Evolutionary conservation across 2,329 filamentous ascomycete species (phyloP).

Genomic region (Escovopsis sp.): DNA sequence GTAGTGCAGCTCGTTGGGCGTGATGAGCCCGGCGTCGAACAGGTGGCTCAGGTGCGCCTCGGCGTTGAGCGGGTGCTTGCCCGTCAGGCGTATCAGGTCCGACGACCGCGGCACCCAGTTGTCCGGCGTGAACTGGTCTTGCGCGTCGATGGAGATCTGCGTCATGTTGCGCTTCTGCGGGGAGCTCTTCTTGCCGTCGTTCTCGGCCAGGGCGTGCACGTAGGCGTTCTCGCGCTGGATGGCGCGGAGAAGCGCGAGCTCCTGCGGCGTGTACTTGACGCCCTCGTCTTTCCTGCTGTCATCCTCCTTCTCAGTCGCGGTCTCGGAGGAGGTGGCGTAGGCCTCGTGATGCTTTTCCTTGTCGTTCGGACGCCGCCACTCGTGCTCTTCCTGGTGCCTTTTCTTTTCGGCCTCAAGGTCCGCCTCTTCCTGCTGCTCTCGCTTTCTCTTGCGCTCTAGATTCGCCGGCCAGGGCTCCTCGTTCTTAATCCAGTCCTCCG

Average conservation of each 20-base stretch:
- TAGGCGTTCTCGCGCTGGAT: slow-evolving; percentile 29
- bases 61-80: slow-evolving; percentile 80
- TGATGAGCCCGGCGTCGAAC: slow-evolving; percentile 71
- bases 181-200: slow-evolving; percentile 15
- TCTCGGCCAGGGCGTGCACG: slow-evolving; percentile 22
- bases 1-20: slow-evolving; percentile 76
- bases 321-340: too few relatives aligned
- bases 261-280: slow-evolving; percentile 20
- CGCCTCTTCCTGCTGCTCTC: slow-evolving; percentile 10
- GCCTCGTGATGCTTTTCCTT: slow-evolving; percentile 11
- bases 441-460: slow-evolving; percentile 12
- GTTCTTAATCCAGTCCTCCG: slow-evolving; percentile 33
- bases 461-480: slow-evolving; percentile 33
- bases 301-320: not conserved
- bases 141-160: slow-evolving; percentile 9
- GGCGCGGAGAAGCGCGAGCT: slow-evolving; percentile 16
- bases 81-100: slow-evolving; percentile 71
- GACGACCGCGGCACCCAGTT: slow-evolving; percentile 65
- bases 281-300: not conserved
- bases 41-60: slow-evolving; percentile 69
- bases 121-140: slow-evolving; percentile 70
- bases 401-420: slow-evolving; percentile 1
- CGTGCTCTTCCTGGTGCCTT: slow-evolving; percentile 6
- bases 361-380: slow-evolving; percentile 8
- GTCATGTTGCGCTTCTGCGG: slow-evolving; percentile 9